phyloP scores from a whole-genome alignment of 2,329 filamentous ascomycete genomes.

The Pseudocercospora ulei region DNA sequence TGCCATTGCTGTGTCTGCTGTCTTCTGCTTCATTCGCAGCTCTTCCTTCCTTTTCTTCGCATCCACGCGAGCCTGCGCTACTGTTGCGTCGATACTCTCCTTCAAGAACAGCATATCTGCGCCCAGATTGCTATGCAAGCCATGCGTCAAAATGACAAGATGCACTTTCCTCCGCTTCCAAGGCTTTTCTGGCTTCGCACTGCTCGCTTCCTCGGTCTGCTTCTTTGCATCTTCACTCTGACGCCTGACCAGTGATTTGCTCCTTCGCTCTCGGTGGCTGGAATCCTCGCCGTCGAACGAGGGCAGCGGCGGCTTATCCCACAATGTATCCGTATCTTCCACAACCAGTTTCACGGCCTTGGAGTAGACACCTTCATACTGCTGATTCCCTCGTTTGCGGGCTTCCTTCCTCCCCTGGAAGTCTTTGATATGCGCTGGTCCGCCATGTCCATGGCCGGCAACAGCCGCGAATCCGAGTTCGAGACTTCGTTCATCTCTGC shows the following conservation, averaged over 20 bases:
- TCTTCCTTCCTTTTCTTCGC: constrained; percentile 50
- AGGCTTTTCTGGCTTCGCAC: constrained; percentile 24
- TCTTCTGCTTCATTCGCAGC: constrained; percentile 19
- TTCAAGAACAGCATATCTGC: constrained; percentile 96
- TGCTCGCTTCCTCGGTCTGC: constrained; percentile 15
- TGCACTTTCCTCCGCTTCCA: constrained; percentile 70
- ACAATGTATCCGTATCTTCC: constrained; percentile 79
- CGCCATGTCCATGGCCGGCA: constrained; percentile 44
- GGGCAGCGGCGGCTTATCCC: constrained; percentile 83
- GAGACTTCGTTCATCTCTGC: constrained; percentile 74
- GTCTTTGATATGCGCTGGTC: constrained; percentile 64
- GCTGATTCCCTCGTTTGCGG: constrained; percentile 53
- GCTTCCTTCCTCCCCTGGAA: constrained; percentile 53
- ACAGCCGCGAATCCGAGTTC: constrained; percentile 54
- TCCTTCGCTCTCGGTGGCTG: constrained; percentile 17
- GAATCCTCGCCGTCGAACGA: constrained; percentile 43
- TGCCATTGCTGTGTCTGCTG: constrained; percentile 13
- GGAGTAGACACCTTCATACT: constrained; percentile 71
- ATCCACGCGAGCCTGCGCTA: constrained; percentile 61
- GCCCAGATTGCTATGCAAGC: constrained; percentile 87
- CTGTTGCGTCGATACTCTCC: constrained; percentile 84
- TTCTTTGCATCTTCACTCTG: constrained; percentile 20
- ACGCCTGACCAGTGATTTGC: constrained; percentile 19
- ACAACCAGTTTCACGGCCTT: constrained; percentile 66
- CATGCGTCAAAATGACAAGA: constrained; percentile 85